phyloP scores from a whole-genome alignment of 192 early-diverging fungal genomes.

The Coemansia sp. region DNA sequence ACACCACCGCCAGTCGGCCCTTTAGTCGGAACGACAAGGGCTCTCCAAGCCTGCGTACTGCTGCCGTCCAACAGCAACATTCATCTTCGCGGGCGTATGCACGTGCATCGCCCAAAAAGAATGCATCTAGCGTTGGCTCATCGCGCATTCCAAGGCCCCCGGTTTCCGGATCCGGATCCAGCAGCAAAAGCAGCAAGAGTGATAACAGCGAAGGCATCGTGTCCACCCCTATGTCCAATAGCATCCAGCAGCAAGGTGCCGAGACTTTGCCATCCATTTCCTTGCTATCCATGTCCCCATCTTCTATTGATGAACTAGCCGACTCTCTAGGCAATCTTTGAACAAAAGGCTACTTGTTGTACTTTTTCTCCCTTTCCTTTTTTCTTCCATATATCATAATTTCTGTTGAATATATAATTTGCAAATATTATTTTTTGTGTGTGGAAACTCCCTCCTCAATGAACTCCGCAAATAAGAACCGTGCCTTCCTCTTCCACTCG shows the following conservation, averaged over 20 bases:
- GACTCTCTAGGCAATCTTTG: slow-evolving; percentile 21
- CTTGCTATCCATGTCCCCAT: neutral
- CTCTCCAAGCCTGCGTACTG: neutral
- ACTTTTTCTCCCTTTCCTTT: neutral
- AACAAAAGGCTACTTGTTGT: neutral
- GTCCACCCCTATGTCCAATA: slow-evolving; percentile 7
- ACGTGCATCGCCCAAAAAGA: neutral
- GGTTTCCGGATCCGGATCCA: slow-evolving; percentile 5
- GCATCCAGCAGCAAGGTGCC: neutral
- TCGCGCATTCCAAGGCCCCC: slow-evolving; percentile 31
- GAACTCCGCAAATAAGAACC: too few species aligned
- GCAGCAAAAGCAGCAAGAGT: neutral
- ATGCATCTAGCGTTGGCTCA: neutral
- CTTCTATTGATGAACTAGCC: slow-evolving; percentile 22
- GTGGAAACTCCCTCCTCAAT: too few species aligned
- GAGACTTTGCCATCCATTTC: too few species aligned
- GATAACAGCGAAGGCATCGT: neutral
- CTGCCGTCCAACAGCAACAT: neutral
- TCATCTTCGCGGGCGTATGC: neutral
- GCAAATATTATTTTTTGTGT: too few species aligned
- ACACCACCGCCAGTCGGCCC: neutral
- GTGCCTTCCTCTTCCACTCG: too few species aligned
- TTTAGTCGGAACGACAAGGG: neutral
- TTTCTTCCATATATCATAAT: neutral
- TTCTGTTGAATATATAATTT: too few species aligned